Evolutionary conservation across 176 grass and related monocot genomes (phyloP).

Genomic region (Eleusine indica): DNA sequence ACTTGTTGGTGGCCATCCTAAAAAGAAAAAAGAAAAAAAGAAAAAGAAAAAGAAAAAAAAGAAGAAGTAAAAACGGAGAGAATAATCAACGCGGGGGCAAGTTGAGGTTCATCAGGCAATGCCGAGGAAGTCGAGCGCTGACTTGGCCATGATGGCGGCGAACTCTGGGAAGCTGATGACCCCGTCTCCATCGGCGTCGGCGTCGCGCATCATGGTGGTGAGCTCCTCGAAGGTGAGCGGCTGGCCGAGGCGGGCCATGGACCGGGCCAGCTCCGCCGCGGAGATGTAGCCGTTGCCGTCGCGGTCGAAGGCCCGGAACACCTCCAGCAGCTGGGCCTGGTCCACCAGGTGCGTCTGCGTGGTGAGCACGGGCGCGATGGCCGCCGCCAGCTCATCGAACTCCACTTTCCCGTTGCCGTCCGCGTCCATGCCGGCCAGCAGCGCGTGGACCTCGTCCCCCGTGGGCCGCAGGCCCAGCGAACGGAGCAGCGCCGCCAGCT

Average conservation of each 20-base stretch:
- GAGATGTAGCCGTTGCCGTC: constrained; percentile 80
- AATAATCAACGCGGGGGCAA: no score
- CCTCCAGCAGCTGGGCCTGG: constrained; percentile 72
- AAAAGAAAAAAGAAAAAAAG: background rate
- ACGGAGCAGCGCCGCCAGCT: constrained; percentile 68
- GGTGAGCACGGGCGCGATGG: constrained; percentile 72
- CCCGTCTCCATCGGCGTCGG: constrained; percentile 66
- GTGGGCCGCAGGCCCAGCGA: constrained; percentile 69
- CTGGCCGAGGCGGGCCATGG: constrained; percentile 70
- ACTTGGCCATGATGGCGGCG: constrained; percentile 72
- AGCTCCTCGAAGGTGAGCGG: constrained; percentile 80
- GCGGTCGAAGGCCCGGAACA: constrained; percentile 71
- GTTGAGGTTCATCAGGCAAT: constrained; percentile 20
- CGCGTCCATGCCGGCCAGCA: constrained; percentile 67
- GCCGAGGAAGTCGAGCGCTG: constrained; percentile 78
- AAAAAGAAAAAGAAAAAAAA: no score
- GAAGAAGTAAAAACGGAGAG: no score
- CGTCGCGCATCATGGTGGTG: constrained; percentile 69
- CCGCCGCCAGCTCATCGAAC: constrained; percentile 69
- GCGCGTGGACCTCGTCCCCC: constrained; percentile 61
- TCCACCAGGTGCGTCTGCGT: constrained; percentile 66
- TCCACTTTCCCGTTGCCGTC: constrained; percentile 76
- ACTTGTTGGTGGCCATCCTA: background rate
- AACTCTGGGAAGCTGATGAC: constrained; percentile 82
- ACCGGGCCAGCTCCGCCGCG: constrained; percentile 65